These are phyloP conservation scores for Phaeophleospora eucalypticola DNA, from an alignment of 2,329 filamentous ascomycete species.

Conservation along the genomic window DNA sequence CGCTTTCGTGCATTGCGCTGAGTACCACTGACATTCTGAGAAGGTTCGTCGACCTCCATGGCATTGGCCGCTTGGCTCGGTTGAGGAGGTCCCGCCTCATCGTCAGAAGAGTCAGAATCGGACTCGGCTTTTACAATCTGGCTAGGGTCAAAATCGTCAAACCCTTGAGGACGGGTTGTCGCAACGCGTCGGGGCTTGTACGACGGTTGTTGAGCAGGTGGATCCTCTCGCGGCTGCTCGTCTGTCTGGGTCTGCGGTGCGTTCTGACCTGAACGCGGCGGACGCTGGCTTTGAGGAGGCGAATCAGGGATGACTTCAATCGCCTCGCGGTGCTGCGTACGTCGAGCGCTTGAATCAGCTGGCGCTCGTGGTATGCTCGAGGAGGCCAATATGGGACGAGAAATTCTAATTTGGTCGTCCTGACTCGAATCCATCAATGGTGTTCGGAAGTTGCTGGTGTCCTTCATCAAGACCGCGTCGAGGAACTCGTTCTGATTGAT, in stretches of 20 bases:
- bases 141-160: constrained; percentile 37
- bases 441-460: constrained; percentile 67
- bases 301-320: background rate
- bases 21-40: constrained; percentile 7
- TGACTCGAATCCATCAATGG: constrained; percentile 52
- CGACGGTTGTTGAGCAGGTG: background rate
- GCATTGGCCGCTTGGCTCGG: constrained; percentile 21
- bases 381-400: background rate
- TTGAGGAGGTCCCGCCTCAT: constrained; percentile 9
- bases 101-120: constrained; percentile 1
- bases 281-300: background rate
- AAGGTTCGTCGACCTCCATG: constrained; percentile 20
- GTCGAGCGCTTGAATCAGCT: background rate
- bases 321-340: background rate
- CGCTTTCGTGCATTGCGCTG: constrained; percentile 27
- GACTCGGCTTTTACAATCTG: constrained; percentile 25
- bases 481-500: constrained; percentile 90
- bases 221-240: constrained; percentile 5
- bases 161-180: constrained; percentile 16
- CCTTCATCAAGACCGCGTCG: constrained; percentile 78
- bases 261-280: constrained; percentile 1
- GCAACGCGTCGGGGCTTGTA: background rate
- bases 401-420: background rate
- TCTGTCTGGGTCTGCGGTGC: background rate
- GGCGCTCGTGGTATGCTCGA: background rate